Evolutionary conservation across 2,329 filamentous ascomycete species (phyloP), one percentile per base, ranked within the genome.

Genomic region (Myotisia sp.): DNA sequence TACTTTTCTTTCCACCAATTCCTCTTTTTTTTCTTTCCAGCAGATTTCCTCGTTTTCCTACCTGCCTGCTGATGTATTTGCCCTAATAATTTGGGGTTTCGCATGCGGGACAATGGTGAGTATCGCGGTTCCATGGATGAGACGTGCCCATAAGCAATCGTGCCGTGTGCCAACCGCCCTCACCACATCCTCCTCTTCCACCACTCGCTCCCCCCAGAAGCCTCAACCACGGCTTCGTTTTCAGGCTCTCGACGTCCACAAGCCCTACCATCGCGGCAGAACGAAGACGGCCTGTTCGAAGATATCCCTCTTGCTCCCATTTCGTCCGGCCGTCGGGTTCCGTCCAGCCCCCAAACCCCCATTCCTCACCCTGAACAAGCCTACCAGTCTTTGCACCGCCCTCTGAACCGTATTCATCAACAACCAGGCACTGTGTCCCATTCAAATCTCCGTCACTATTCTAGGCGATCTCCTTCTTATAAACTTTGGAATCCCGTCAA

Each of bases 401-500:
- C n/a, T n/a, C n/a, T n/a, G n/a, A n/a, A n/a, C n/a, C n/a, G n/a
- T n/a, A n/a, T n/a, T n/a, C n/a, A n/a, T n/a, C n/a, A n/a, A n/a
- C n/a, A 24, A 24, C 22, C 22, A 24, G 22, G 8, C 22, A 37
- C 42, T 37, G 26, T 37, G 31, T 34, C 37, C 37, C 37, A 35
- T 16, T 35, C n/a, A n/a, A 29, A 20, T 33, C 40, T 34, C 30
- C 5, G 33, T 24, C 17, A 19, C 24, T 24, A 28, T 23, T 4
- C 16, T 17, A 26, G 47, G 52, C 43, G 51, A 26, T 52, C 55
- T 20, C 58, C 63, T 36, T 58, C 65, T 21, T 64, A 68, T 35
- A 62, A 69, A 37, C 63, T 75, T 41, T 72, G 70, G 57, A 74
- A 74, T 50, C 71, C 71, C 23, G 62, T 71, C 47, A 75, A 76